These are phyloP conservation scores for Kappamyces sp. DNA, from an alignment of 192 early-diverging fungal genomes.

Conservation along the genomic window DNA sequence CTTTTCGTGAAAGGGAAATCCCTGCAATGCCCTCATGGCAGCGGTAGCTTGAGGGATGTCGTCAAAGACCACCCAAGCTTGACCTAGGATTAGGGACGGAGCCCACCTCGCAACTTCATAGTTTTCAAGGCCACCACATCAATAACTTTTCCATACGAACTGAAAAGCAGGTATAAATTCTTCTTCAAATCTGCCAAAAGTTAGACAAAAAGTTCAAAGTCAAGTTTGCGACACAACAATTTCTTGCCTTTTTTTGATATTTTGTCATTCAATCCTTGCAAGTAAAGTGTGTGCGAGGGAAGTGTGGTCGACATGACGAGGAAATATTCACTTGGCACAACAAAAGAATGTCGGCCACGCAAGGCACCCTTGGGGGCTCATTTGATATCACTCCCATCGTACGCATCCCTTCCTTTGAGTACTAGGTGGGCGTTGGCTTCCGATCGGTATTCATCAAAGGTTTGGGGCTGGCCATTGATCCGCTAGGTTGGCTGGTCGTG, in stretches of 20 bases:
- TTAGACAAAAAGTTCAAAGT: background rate
- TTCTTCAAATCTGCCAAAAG: slow-evolving; percentile 51
- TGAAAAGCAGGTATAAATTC: slow-evolving; percentile 77
- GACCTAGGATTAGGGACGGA: slow-evolving; percentile 30
- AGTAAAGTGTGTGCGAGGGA: background rate
- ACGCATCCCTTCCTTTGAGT: background rate
- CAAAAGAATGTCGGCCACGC: background rate
- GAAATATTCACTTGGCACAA: background rate
- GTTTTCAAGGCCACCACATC: slow-evolving; percentile 84
- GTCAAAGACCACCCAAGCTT: slow-evolving; percentile 87
- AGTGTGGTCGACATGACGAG: background rate
- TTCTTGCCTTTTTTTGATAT: background rate
- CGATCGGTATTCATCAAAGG: too few species aligned
- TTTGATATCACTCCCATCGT: slow-evolving; percentile 11
- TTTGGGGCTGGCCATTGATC: too few species aligned
- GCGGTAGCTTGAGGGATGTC: slow-evolving; percentile 80
- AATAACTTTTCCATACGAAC: slow-evolving; percentile 76
- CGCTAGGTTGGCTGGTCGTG: background rate
- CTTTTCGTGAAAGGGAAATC: slow-evolving; percentile 77
- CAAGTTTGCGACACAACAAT: background rate
- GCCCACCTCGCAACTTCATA: slow-evolving; percentile 60
- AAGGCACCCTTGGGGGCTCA: background rate
- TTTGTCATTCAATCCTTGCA: background rate
- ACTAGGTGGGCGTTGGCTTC: too few species aligned
- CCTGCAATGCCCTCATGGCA: slow-evolving; percentile 81